These are phyloP conservation scores for Neurospora pannonica DNA, from an alignment of 495 filamentous ascomycete genomes.

Conservation along the genomic window DNA sequence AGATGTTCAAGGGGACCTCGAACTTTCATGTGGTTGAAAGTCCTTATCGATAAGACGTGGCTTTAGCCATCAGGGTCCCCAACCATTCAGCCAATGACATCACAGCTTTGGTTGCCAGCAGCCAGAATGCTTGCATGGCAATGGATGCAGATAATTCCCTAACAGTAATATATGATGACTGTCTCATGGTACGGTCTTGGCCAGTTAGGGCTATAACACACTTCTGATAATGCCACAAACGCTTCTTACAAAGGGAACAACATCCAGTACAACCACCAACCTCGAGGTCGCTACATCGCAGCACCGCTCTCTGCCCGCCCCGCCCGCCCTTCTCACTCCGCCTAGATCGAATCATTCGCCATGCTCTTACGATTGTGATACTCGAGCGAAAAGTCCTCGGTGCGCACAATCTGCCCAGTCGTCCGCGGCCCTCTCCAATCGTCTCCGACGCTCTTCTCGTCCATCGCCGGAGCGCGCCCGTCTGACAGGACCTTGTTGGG, in stretches of 20 bases:
- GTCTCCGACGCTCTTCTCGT: neutral
- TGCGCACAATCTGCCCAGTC: conserved; percentile 3
- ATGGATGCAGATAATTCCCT: neutral
- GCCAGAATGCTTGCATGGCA: no score
- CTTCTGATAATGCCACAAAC: neutral
- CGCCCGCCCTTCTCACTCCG: neutral
- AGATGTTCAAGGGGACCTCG: neutral
- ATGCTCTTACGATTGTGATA: neutral
- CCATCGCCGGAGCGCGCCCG: neutral
- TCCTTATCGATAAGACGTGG: neutral
- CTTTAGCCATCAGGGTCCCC: neutral
- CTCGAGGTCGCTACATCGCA: neutral
- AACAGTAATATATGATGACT: neutral
- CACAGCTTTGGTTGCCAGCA: neutral
- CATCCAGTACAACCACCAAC: neutral
- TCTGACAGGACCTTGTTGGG: neutral
- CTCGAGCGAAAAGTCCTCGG: conserved; percentile 1
- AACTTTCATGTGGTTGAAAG: neutral
- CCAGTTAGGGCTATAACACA: neutral
- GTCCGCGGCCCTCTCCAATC: neutral
- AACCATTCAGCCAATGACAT: neutral
- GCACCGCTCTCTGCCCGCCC: neutral
- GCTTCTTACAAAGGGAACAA: neutral
- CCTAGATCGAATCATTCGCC: neutral
- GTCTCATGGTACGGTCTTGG: neutral